Conservation (phyloP, 2,329 filamentous ascomycete genomes). For the Aspergillus sp. region DNA sequence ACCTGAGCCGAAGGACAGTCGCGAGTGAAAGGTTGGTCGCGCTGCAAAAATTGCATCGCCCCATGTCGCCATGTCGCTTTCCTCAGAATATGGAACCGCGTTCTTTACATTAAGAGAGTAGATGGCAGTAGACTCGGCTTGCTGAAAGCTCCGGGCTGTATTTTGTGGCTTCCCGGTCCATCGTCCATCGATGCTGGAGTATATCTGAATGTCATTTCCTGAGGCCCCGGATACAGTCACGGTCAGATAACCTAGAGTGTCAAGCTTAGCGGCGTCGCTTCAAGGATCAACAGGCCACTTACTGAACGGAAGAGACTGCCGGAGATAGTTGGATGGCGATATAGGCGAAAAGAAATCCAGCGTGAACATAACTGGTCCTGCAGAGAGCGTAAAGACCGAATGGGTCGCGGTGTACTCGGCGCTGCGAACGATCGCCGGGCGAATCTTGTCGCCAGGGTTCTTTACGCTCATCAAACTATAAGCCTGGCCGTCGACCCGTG, state of each 20-base stretch:
- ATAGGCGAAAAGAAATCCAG: constrained; percentile 48
- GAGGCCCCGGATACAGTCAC: constrained; percentile 28
- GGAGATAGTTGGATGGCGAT: constrained; percentile 39
- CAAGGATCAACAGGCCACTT: neutral
- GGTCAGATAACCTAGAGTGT: constrained; percentile 36
- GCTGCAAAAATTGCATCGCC: constrained; percentile 42
- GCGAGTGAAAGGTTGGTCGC: constrained; percentile 22
- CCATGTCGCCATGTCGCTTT: constrained; percentile 42
- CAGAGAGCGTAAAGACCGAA: constrained; percentile 38
- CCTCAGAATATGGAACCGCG: constrained; percentile 32
- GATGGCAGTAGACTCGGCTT: constrained; percentile 23
- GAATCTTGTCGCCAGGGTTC: constrained; percentile 21
- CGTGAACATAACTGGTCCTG: constrained; percentile 32
- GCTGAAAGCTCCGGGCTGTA: constrained; percentile 22
- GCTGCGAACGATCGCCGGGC: constrained; percentile 31
- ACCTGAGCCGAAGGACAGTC: constrained; percentile 31
- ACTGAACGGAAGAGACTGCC: constrained; percentile 46
- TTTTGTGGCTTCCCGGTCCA: constrained; percentile 38
- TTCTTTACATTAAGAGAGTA: constrained; percentile 33
- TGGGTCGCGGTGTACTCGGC: constrained; percentile 44
- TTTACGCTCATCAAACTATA: constrained; percentile 44
- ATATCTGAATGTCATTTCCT: constrained; percentile 36
- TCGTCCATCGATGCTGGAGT: constrained; percentile 43
- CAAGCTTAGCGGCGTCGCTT: constrained; percentile 4
- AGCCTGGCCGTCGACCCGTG: constrained; percentile 37